A percentile compares a stretch with the other conserved stretches of the same genome.
These are phyloP conservation scores for Myriangium duriaei DNA, from an alignment of 2,329 filamentous ascomycete species.

Conservation along the genomic window DNA sequence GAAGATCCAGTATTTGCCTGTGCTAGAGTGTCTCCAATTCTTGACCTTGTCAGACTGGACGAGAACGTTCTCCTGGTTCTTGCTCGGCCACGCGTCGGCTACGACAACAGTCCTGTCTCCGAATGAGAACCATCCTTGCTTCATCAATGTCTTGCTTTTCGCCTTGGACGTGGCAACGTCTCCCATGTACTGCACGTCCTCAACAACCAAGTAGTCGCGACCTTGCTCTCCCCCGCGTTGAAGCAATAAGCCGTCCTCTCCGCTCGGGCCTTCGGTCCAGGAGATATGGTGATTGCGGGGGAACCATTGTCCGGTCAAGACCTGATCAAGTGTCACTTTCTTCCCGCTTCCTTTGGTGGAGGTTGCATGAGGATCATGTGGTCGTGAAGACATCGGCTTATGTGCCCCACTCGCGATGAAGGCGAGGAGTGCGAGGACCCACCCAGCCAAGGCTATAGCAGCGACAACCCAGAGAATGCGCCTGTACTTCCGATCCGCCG, in stretches of 20 bases:
- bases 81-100: conserved; percentile 58
- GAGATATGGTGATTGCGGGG: conserved; percentile 53
- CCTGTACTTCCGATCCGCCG: conserved; percentile 53
- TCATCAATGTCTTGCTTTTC: conserved; percentile 61
- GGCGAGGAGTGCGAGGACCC: conserved; percentile 54
- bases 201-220: conserved; percentile 69
- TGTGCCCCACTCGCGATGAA: conserved; percentile 56
- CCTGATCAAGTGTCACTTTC: conserved; percentile 59
- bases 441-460: conserved; percentile 50
- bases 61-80: conserved; percentile 74
- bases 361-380: conserved; percentile 57
- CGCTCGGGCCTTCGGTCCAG: conserved; percentile 64
- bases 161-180: conserved; percentile 30
- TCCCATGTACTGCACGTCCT: conserved; percentile 58
- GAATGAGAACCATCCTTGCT: conserved; percentile 49
- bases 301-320: conserved; percentile 54
- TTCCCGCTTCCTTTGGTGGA: conserved; percentile 52
- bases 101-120: conserved; percentile 45
- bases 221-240: conserved; percentile 50
- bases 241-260: conserved; percentile 74
- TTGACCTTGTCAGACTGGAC: conserved; percentile 58
- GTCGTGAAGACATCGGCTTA: conserved; percentile 49
- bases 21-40: conserved; percentile 86
- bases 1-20: conserved; percentile 79
- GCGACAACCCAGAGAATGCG: conserved; percentile 49